Evolutionary conservation across 257 asterid genomes (phyloP), one percentile per base, ranked within the genome.

Genomic region (Nicotiana undulata): DNA sequence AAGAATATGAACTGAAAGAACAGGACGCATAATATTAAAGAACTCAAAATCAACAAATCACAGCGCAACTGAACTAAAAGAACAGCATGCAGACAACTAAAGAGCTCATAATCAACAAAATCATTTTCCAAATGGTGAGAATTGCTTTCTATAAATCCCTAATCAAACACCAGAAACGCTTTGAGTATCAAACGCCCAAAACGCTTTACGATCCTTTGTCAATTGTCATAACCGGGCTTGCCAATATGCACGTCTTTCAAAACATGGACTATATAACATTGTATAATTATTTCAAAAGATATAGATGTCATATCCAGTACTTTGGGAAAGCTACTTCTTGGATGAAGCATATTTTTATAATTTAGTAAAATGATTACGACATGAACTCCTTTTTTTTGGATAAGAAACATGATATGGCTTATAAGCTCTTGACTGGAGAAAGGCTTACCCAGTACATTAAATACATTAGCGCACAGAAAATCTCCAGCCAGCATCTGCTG

Each of bases 401-500:
- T 70, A 32, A 70, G 49, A 51, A 13, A 44, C 22, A 24, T 12
- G 77, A 44, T 22, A 26, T 16, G 77, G 49, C 22, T 70, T 44
- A 17, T 22, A 58, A 44, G 15, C 22, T 70, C 77, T 68, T 22
- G 77, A 13, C 77, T 3, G 58, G 59, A 70, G 37, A 70, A 70
- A 70, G 37, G 58, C 77, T 70, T 44, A 70, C 77, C 77, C 77
- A 44, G 13, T 44, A 20, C 3, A 15, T 53, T 12, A 44, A 6
- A 70, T 3, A 68, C 34, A 6, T 32, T 34, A 20, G 59, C 77
- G 44, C 59, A 68, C 8, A 44, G 37, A 70, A 70, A 70, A 70
- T 70, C 59, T 44, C 77, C 77, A 70, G 77, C 58, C 77, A 70
- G 77, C 22, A 44, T 70, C 59, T 70, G 59, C 59, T 6, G 8